Base-by-base conservation (phyloP, 495 filamentous ascomycete genomes). In the Ramalina intermedia region DNA sequence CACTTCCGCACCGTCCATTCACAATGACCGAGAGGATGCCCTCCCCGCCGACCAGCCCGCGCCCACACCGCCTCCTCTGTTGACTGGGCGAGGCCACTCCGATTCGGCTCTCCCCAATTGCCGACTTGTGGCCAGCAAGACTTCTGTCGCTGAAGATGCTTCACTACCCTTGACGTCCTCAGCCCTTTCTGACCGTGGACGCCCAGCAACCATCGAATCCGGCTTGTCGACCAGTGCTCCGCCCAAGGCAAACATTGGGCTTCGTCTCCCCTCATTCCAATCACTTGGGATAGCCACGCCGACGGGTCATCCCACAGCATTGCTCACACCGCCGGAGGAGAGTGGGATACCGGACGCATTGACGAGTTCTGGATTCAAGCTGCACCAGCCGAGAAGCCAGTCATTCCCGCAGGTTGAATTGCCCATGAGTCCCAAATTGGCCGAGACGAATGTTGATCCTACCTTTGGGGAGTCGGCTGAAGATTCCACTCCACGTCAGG, bases 211-310 rank as follows among this genome's bases (percentile, higher is more conserved):
- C 1, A 12, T 17, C 13, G 17, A 37, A 17, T 36, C 26, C 44
- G 4, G 37, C 18, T 23, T 11, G 17, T 18, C 26, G 6, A 47
- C 24, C 1, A 16, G 18, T 29, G 17, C 16, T 8, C 21, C 27
- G 27, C 11, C 24, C 18, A 16, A 47, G 37, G 29, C 20, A 2
- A 27, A 47, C 29, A 17, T 11, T 16, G 29, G 44, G 37, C 39
- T 59, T 43, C 50, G 50, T 27, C 62, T 70, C 3, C 69, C 68
- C 8, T 66, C 64, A 1, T 68, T 70, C 53, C 63, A 71, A 43
- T 51, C 61, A 11, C 55, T 69, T 14, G 62, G 67, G 14, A 63
- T 64, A 20, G 51, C 57, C n/a, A 63, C 69, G 39, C 66, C 24
- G n/a, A 47, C 9, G 8, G 16, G 66, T 35, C 60, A 61, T 43